Evolutionary conservation across 140 eudicot species (phyloP), one percentile per base, ranked within the genome.

Genomic region (Eryngium alpinum): DNA sequence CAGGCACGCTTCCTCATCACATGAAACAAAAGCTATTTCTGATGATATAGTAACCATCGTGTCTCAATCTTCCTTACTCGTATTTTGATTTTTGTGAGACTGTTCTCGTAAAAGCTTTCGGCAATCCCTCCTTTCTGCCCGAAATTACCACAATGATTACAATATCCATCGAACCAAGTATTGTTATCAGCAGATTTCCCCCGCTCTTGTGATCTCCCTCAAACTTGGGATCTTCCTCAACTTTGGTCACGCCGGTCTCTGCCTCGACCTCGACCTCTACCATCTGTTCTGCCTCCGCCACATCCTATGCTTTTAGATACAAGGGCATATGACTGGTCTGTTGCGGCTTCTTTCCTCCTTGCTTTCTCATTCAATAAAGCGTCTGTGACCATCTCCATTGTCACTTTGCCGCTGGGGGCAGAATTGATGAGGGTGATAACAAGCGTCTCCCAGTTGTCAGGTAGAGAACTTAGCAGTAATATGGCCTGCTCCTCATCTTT

Each of bases 321-420:
- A 22, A 73, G 57, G 12, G 78, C 59, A 2, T 73, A 49, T 27
- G 78, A 73, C 0, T 73, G 31, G 9, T 18, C 57, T 21, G 28
- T 38, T 1, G 56, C 56, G 3, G 17, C 56, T 21, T 43, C 57
- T 46, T 24, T 73, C 31, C 16, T 43, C 78, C 3, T 43, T 14
- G 29, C 31, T 73, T 38, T 14, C 31, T 73, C 57, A 10, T 44
- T 73, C 12, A 38, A 38, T 11, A 60, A 19, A 5, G 57, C 49
- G 14, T 63, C 75, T 4, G 28, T 57, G 38, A 79, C 75, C 53
- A 25, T 79, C 18, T 57, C 19, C 81, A 78, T 78, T 10, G 81
- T 78, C 11, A 78, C 59, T 17, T 79, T 79, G 13, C 82, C 82
- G 0, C 27, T 25, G 1, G 56, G 75, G 27, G 81, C 60, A 1